These are phyloP conservation scores for Ophiocordyceps robertsii DNA, from an alignment of 2,329 filamentous ascomycete species.

Conservation along the genomic window DNA sequence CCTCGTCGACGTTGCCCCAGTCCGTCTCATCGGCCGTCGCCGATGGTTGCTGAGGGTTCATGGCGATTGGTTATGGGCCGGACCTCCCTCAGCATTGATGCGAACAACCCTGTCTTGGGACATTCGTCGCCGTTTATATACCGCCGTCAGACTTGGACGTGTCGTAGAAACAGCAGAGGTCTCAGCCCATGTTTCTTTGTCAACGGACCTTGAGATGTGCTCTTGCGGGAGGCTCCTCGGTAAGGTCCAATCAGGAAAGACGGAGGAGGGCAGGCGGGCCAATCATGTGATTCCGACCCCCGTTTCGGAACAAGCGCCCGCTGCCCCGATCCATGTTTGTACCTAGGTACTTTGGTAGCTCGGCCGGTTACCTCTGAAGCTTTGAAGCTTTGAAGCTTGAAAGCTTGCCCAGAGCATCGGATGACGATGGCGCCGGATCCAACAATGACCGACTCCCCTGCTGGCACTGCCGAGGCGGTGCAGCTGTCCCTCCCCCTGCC, in stretches of 20 bases:
- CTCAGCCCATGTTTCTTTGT: too few species aligned
- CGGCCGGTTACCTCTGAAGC: neutral
- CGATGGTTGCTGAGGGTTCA: neutral
- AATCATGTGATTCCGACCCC: constrained; percentile 6
- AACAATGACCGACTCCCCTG: neutral
- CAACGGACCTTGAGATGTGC: too few species aligned
- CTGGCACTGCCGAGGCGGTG: neutral
- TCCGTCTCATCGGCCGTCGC: constrained; percentile 20
- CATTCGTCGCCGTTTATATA: neutral
- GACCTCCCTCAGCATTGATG: neutral
- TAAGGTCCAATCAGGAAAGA: constrained; percentile 1
- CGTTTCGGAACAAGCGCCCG: neutral
- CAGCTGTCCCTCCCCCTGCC: constrained; percentile 45
- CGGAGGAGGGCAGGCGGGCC: neutral
- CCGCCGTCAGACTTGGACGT: neutral
- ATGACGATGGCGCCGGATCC: neutral
- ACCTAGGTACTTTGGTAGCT: neutral
- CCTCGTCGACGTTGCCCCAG: constrained; percentile 52
- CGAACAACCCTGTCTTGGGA: neutral
- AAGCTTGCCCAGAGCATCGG: neutral
- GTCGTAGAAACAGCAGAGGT: neutral
- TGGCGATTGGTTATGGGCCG: neutral
- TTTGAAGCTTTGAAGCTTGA: neutral
- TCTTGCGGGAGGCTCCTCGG: too few species aligned
- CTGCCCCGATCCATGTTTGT: neutral